These are phyloP conservation scores for Candida nanaspora DNA, from an alignment of 805 yeast genomes.

Conservation along the genomic window DNA sequence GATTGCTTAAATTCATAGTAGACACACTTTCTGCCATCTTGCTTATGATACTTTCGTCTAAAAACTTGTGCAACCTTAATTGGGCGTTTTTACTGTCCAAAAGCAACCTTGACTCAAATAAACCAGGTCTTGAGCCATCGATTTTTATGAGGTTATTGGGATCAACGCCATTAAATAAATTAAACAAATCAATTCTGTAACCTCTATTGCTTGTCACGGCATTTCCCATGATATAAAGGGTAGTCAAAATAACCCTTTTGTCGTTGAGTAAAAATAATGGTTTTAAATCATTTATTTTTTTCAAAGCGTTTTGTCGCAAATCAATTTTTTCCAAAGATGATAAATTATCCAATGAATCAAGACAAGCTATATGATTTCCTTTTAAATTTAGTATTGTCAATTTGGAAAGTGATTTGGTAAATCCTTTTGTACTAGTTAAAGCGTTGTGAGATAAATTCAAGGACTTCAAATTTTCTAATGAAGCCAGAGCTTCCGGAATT, in stretches of 20 bases:
- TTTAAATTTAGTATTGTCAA: conserved; percentile 43
- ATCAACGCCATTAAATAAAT: conserved; percentile 46
- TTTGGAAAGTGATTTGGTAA: conserved; percentile 34
- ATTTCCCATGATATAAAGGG: conserved; percentile 31
- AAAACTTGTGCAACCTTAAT: conserved; percentile 33
- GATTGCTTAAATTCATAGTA: conserved; percentile 23
- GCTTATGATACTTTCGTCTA: conserved; percentile 27
- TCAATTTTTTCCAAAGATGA: conserved; percentile 42
- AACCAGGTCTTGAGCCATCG: conserved; percentile 57
- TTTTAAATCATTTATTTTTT: conserved; percentile 31
- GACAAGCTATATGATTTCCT: conserved; percentile 35
- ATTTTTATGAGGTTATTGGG: conserved; percentile 40
- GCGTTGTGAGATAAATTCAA: conserved; percentile 46
- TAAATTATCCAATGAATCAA: conserved; percentile 40
- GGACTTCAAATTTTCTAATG: conserved; percentile 40
- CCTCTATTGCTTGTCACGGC: conserved; percentile 29
- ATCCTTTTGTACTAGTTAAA: conserved; percentile 22
- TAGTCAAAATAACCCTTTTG: conserved; percentile 14
- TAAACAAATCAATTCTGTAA: conserved; percentile 48
- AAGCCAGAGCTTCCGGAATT: conserved; percentile 41
- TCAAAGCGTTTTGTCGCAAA: conserved; percentile 39
- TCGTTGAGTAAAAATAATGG: conserved; percentile 27
- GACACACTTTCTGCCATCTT: conserved; percentile 31
- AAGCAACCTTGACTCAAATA: conserved; percentile 49
- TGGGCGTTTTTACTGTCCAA: conserved; percentile 43